These are phyloP conservation scores for Barnettozyma californica DNA, from an alignment of 805 yeast species.

Conservation along the genomic window DNA sequence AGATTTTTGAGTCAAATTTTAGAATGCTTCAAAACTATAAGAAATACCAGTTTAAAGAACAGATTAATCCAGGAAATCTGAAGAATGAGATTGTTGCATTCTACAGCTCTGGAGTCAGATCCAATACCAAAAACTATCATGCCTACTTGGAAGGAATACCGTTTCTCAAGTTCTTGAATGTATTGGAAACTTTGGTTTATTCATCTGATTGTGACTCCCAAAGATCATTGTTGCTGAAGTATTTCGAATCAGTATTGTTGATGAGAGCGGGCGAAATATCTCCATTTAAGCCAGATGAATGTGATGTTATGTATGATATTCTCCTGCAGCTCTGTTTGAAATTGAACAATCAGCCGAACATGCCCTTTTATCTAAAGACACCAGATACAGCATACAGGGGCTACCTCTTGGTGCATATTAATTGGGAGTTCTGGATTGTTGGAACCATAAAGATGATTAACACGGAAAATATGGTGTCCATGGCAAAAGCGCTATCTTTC, in stretches of 20 bases:
- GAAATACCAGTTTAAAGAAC: conserved; percentile 11
- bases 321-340: conserved; percentile 24
- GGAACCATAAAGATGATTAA: conserved; percentile 54
- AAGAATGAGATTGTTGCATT: conserved; percentile 16
- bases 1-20: conserved; percentile 21
- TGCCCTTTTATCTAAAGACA: background rate
- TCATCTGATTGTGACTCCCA: background rate
- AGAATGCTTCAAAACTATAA: conserved; percentile 16
- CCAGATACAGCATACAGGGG: background rate
- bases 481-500: conserved; percentile 58
- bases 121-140: conserved; percentile 7
- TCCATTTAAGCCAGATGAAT: conserved; percentile 34
- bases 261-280: conserved; percentile 30
- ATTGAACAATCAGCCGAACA: conserved; percentile 5
- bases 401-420: conserved; percentile 17
- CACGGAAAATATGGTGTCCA: conserved; percentile 56
- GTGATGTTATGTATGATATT: conserved; percentile 39
- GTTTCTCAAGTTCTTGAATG: conserved; percentile 11
- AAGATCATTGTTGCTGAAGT: conserved; percentile 1
- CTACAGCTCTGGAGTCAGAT: conserved; percentile 6
- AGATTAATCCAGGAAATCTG: conserved; percentile 2
- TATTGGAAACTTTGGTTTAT: conserved; percentile 8
- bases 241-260: conserved; percentile 20
- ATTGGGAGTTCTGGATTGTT: conserved; percentile 77
- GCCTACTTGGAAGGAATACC: conserved; percentile 7